Conservation (phyloP, 139 green algal species). For the Edaphochlamys debaryana region DNA sequence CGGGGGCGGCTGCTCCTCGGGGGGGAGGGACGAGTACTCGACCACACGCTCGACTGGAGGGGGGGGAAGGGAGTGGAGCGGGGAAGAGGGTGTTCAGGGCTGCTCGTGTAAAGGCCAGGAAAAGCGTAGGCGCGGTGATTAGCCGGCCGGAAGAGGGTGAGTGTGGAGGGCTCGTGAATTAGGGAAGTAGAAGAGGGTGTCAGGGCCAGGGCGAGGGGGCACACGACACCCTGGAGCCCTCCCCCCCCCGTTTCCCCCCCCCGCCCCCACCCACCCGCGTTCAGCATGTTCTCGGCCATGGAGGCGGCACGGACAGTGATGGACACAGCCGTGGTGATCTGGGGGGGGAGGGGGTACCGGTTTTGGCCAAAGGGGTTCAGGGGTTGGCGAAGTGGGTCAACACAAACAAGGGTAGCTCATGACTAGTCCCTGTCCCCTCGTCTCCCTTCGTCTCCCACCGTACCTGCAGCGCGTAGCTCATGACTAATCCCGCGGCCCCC, state of each 20-base stretch:
- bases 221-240: too few species aligned
- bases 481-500: conserved; percentile 60
- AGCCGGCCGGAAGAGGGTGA: background rate
- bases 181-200: background rate
- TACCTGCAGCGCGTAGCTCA: conserved; percentile 70
- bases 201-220: too few species aligned
- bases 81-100: too few species aligned
- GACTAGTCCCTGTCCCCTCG: background rate
- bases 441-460: background rate
- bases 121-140: too few species aligned
- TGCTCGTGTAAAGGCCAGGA: too few species aligned
- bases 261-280: conserved; percentile 56
- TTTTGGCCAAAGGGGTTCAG: too few species aligned
- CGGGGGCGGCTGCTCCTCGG: background rate
- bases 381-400: too few species aligned
- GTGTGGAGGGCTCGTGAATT: background rate
- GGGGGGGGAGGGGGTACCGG: background rate
- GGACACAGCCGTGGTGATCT: conserved; percentile 66
- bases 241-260: background rate
- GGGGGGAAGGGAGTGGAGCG: background rate
- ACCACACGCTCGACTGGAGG: conserved; percentile 84
- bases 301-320: conserved; percentile 71
- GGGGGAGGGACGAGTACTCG: conserved; percentile 75
- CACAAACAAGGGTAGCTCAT: too few species aligned
- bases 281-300: conserved; percentile 86